Evolutionary conservation across 2,329 filamentous ascomycete species (phyloP).

Genomic region (Curvularia hawaiiensis): DNA sequence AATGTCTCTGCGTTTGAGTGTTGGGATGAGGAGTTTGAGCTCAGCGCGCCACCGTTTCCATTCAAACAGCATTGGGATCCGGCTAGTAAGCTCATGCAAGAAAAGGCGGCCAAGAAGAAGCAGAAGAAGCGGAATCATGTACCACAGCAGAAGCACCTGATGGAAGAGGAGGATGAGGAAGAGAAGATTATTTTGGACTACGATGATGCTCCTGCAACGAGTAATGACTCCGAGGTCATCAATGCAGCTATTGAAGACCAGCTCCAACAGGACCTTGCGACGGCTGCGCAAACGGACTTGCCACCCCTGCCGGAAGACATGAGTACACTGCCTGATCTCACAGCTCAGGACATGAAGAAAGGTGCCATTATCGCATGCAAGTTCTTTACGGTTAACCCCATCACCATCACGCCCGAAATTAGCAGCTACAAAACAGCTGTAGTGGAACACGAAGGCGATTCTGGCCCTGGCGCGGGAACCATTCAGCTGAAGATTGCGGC

Average conservation of each 20-base stretch:
- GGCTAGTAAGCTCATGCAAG: constrained; percentile 64
- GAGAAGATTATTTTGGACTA: constrained; percentile 41
- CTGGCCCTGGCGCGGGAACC: constrained; percentile 52
- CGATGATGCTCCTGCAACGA: constrained; percentile 32
- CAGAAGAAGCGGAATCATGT: constrained; percentile 54
- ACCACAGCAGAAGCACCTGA: constrained; percentile 34
- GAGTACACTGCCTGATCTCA: constrained; percentile 58
- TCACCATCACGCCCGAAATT: constrained; percentile 67
- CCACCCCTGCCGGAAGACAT: constrained; percentile 65
- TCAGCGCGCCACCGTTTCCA: constrained; percentile 83
- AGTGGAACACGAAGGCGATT: constrained; percentile 57
- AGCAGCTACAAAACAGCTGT: constrained; percentile 66
- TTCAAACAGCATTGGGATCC: constrained; percentile 90
- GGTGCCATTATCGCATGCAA: constrained; percentile 75
- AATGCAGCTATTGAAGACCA: constrained; percentile 37
- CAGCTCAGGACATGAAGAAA: constrained; percentile 54
- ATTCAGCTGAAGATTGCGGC: constrained; percentile 70
- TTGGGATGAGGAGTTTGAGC: constrained; percentile 59
- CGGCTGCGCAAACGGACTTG: constrained; percentile 62
- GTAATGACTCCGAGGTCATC: constrained; percentile 28
- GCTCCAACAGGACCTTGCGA: constrained; percentile 51
- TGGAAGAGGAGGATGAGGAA: constrained; percentile 49
- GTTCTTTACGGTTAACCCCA: constrained; percentile 63
- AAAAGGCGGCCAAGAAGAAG: constrained; percentile 65
- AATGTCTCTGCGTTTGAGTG: constrained; percentile 83